Evolutionary conservation across 192 early-diverging fungal genomes (phyloP).

Genomic region (Gonapodya prolifera): DNA sequence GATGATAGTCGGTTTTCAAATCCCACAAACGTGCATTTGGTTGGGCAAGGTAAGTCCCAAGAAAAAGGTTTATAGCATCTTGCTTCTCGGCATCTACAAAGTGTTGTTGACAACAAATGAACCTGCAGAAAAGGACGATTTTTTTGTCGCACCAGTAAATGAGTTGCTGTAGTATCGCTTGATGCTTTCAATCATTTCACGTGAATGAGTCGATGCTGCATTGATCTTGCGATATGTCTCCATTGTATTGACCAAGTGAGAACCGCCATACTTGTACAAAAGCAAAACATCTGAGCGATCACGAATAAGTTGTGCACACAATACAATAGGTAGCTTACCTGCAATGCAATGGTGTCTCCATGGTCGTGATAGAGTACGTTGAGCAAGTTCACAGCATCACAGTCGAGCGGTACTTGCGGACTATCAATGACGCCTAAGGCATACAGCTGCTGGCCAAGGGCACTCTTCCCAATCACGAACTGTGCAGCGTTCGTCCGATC

Average conservation of each 20-base stretch:
- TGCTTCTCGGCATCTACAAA: slow-evolving; percentile 85
- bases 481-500: slow-evolving; percentile 98
- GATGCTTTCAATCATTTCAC: slow-evolving; percentile 93
- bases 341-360: slow-evolving; percentile 89
- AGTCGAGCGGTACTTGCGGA: slow-evolving; percentile 76
- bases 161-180: slow-evolving; percentile 87
- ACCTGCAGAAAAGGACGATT: background rate
- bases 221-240: slow-evolving; percentile 93
- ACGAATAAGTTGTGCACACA: background rate
- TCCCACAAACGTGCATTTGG: slow-evolving; percentile 57
- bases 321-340: slow-evolving; percentile 9
- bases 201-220: slow-evolving; percentile 84
- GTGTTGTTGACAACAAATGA: background rate
- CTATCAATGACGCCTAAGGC: slow-evolving; percentile 72
- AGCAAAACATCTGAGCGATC: background rate
- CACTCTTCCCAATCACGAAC: slow-evolving; percentile 88
- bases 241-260: slow-evolving; percentile 95
- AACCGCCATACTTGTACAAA: slow-evolving; percentile 71
- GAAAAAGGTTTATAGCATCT: slow-evolving; percentile 83
- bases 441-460: slow-evolving; percentile 79
- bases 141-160: slow-evolving; percentile 53
- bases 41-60: slow-evolving; percentile 53
- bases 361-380: slow-evolving; percentile 97
- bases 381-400: slow-evolving; percentile 82
- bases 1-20: slow-evolving; percentile 55